Evolutionary conservation across 2,329 filamentous ascomycete species (phyloP).

Genomic region (Sclerotinia minor): DNA sequence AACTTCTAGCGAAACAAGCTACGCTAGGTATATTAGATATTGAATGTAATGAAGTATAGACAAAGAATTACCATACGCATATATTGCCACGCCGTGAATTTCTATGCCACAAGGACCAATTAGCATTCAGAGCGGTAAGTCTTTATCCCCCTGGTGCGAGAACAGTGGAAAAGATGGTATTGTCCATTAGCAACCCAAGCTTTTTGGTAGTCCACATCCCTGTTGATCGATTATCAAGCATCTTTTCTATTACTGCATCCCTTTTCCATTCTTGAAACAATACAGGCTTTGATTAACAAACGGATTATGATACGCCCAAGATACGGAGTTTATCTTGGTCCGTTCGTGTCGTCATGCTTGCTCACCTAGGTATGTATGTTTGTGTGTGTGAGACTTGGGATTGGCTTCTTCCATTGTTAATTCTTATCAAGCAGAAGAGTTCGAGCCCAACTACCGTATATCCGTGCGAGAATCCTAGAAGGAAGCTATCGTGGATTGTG

Average conservation of each 20-base stretch:
- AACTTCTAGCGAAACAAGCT: background rate
- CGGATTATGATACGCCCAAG: background rate
- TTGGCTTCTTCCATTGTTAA: background rate
- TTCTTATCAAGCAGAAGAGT: conserved; percentile 1
- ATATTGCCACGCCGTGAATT: background rate
- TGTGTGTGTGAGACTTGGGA: background rate
- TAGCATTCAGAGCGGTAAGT: background rate
- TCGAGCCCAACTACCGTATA: background rate
- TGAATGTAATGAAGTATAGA: conserved; percentile 10
- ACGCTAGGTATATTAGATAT: background rate
- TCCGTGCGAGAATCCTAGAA: conserved; percentile 1
- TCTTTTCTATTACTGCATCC: background rate
- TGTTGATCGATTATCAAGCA: conserved; percentile 12
- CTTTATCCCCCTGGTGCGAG: background rate
- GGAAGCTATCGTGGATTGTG: background rate
- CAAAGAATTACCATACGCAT: background rate
- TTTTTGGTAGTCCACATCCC: background rate
- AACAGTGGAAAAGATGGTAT: background rate
- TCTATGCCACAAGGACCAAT: background rate
- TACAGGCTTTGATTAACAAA: background rate
- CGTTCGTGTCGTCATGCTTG: conserved; percentile 4
- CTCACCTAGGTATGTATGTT: background rate
- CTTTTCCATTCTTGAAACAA: conserved; percentile 14
- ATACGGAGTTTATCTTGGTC: background rate
- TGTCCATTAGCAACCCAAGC: background rate